Evolutionary conservation across 2,329 filamentous ascomycete species (phyloP).

Genomic region (Coniochaeta hoffmannii): DNA sequence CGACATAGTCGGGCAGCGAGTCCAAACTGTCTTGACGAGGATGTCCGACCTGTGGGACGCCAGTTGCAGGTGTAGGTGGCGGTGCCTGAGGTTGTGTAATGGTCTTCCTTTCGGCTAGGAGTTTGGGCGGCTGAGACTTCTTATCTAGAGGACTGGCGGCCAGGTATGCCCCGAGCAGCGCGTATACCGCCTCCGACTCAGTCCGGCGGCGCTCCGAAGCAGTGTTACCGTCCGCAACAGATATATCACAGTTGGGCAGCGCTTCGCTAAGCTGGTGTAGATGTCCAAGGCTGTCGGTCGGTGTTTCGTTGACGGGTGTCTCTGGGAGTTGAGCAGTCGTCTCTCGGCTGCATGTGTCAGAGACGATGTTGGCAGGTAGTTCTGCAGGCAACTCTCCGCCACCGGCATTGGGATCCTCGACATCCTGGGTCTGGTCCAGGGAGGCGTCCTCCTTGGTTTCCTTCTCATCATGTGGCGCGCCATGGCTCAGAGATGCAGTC

Average conservation of each 20-base stretch:
- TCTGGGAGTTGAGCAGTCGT: neutral
- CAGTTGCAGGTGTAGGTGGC: no score
- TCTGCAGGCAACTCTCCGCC: no score
- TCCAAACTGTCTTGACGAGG: neutral
- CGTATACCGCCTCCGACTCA: neutral
- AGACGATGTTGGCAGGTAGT: no score
- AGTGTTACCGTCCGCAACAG: neutral
- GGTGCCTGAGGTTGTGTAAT: no score
- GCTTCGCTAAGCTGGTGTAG: neutral
- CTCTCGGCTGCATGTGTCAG: neutral
- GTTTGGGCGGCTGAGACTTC: no score
- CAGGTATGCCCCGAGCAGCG: neutral
- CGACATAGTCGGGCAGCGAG: neutral
- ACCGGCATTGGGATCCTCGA: no score
- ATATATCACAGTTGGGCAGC: neutral
- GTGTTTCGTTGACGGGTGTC: neutral
- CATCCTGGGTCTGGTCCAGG: no score
- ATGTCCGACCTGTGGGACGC: no score
- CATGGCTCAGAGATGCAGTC: no score
- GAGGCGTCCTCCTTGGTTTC: no score
- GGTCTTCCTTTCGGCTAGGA: no score
- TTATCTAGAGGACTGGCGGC: neutral
- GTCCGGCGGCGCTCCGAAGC: neutral
- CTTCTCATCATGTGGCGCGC: no score
- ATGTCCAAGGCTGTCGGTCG: neutral